Evolutionary conservation across 441 rosid species (phyloP).

Genomic region (Eruca vesicaria): DNA sequence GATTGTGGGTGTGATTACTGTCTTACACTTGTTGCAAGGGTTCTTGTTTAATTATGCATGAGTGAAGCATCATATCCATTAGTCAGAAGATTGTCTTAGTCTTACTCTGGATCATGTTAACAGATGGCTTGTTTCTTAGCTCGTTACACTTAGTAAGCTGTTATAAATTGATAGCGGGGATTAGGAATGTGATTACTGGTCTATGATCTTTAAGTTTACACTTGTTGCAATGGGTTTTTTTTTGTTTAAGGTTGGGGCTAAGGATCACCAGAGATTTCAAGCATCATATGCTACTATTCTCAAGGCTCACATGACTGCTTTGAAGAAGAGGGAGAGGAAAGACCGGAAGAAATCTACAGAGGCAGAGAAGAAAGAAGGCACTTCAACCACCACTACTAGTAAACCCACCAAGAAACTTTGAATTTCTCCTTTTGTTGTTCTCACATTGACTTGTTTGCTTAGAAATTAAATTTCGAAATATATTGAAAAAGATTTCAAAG

Average conservation of each 20-base stretch:
- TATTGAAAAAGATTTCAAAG: constrained; percentile 12
- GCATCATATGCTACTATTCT: constrained; percentile 92
- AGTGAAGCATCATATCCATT: not conserved
- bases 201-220: not conserved
- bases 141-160: not conserved
- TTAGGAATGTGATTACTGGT: not conserved
- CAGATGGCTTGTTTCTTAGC: not conserved
- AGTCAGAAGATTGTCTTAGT: not conserved
- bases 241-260: constrained; percentile 67
- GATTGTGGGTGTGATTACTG: too few relatives aligned
- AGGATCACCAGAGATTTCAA: constrained; percentile 91
- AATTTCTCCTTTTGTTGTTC: constrained; percentile 11
- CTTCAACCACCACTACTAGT: constrained; percentile 22
- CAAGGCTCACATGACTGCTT: constrained; percentile 87
- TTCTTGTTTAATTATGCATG: too few relatives aligned
- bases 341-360: constrained; percentile 76
- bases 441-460: constrained; percentile 16
- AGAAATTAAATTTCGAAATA: constrained; percentile 14
- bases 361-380: constrained; percentile 53
- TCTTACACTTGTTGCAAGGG: too few relatives aligned
- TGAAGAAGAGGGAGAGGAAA: constrained; percentile 94
- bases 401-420: constrained; percentile 28
- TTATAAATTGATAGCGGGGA: not conserved
- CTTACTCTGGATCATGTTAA: not conserved
- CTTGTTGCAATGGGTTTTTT: constrained; percentile 5